A percentile compares a stretch with the other conserved stretches of the same genome.
Evolutionary conservation across 164 flowering plant species (phyloP).

Genomic region (Houttuynia cordata): DNA sequence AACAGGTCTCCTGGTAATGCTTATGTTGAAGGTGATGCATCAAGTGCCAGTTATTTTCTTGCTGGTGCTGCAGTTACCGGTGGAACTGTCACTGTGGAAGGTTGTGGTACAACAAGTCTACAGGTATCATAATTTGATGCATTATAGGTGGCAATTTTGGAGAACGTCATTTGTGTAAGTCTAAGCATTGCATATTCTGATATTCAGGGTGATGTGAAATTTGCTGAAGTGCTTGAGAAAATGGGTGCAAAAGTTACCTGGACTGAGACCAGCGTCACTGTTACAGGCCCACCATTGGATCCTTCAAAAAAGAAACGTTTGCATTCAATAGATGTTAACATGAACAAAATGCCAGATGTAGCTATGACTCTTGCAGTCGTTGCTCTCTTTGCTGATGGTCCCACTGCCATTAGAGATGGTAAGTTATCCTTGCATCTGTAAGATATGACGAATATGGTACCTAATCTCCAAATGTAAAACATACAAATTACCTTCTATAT

Average conservation of each 20-base stretch:
- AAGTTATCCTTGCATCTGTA: constrained; percentile 4
- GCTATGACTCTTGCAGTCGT: constrained; percentile 99
- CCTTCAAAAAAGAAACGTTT: constrained; percentile 49
- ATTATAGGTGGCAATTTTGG: background rate
- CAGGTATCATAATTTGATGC: constrained; percentile 45
- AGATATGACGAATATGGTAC: background rate
- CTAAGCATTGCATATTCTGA: background rate
- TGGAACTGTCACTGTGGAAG: constrained; percentile 95
- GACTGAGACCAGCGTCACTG: constrained; percentile 92
- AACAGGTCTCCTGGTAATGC: constrained; percentile 89
- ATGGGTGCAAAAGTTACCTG: constrained; percentile 96
- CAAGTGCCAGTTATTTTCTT: constrained; percentile 98
- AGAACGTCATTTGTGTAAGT: background rate
- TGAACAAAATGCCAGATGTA: constrained; percentile 99
- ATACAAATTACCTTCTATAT: background rate
- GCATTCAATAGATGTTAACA: constrained; percentile 84
- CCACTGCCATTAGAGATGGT: constrained; percentile 98
- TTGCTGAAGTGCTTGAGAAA: constrained; percentile 94
- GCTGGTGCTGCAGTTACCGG: constrained; percentile 99
- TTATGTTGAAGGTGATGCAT: constrained; percentile 98
- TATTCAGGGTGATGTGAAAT: constrained; percentile 86
- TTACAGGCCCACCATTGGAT: constrained; percentile 75
- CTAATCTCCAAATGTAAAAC: too few relatives aligned
- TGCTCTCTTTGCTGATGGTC: constrained; percentile 94
- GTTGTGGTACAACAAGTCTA: constrained; percentile 96